These are phyloP conservation scores for Fusarium verticillioides DNA, from an alignment of 2,329 filamentous ascomycete species.

Conservation along the genomic window DNA sequence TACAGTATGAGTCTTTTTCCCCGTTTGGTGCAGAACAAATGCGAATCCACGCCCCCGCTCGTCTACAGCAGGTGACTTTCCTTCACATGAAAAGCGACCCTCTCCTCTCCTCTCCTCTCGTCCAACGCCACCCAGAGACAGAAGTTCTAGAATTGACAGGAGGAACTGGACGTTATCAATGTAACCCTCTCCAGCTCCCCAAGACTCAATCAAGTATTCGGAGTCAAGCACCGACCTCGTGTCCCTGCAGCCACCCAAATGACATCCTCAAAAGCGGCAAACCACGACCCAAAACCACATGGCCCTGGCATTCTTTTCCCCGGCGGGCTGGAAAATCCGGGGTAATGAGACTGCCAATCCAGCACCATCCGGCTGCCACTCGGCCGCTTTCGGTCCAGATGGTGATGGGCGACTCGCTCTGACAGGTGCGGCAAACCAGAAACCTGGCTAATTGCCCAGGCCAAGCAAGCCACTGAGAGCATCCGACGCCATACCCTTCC, in stretches of 20 bases:
- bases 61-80: conserved; percentile 31
- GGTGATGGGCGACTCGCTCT: conserved; percentile 38
- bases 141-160: conserved; percentile 22
- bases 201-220: background rate
- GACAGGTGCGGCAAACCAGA: conserved; percentile 42
- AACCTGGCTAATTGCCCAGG: conserved; percentile 30
- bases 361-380: conserved; percentile 23
- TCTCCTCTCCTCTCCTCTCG: conserved; percentile 34
- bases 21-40: background rate
- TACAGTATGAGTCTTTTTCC: background rate
- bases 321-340: conserved; percentile 38
- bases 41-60: conserved; percentile 22
- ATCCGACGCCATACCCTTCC: conserved; percentile 16
- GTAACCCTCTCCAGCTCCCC: background rate
- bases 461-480: conserved; percentile 32
- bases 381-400: conserved; percentile 29
- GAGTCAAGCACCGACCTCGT: background rate
- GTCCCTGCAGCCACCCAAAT: conserved; percentile 32
- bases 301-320: conserved; percentile 38
- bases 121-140: conserved; percentile 19
- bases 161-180: conserved; percentile 1
- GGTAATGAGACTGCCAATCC: conserved; percentile 38
- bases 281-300: conserved; percentile 16
- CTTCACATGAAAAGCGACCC: conserved; percentile 18
- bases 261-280: conserved; percentile 26